Evolutionary conservation across 1,284 basidiomycete genomes (phyloP).

Genomic region (Stygiomarasmius scandens): DNA sequence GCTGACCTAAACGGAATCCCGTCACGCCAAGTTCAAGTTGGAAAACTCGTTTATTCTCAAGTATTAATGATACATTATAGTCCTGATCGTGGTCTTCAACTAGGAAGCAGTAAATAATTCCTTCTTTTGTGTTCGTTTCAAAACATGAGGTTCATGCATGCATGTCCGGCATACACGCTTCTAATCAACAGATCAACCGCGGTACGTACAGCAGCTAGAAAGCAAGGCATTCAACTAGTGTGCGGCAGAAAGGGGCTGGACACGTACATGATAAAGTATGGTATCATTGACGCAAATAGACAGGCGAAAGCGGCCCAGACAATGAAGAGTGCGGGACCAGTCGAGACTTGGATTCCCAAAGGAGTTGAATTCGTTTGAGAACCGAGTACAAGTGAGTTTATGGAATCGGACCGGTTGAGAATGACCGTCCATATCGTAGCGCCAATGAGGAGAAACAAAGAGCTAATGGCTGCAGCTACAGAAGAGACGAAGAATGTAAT

Average conservation of each 20-base stretch:
- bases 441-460: conserved; percentile 66
- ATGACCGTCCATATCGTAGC: conserved; percentile 77
- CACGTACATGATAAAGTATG: conserved; percentile 73
- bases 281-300: conserved; percentile 62
- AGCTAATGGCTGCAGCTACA: conserved; percentile 59
- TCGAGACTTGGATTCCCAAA: conserved; percentile 62
- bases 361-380: conserved; percentile 38
- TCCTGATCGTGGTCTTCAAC: too few relatives aligned
- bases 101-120: too few relatives aligned
- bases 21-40: too few relatives aligned
- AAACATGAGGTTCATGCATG: conserved; percentile 9
- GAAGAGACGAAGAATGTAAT: conserved; percentile 71
- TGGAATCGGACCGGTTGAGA: conserved; percentile 60
- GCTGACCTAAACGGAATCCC: too few relatives aligned
- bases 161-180: conserved; percentile 20
- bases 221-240: not conserved
- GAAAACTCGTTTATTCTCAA: too few relatives aligned
- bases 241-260: conserved; percentile 18
- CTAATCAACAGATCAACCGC: conserved; percentile 48
- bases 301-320: conserved; percentile 73
- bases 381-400: conserved; percentile 57
- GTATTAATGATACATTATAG: too few relatives aligned
- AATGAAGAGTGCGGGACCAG: conserved; percentile 64
- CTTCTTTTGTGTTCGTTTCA: not conserved
- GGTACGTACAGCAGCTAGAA: conserved; percentile 67